Evolutionary conservation across 2,329 filamentous ascomycete species (phyloP).

Genomic region (Calonectria hawksworthii): DNA sequence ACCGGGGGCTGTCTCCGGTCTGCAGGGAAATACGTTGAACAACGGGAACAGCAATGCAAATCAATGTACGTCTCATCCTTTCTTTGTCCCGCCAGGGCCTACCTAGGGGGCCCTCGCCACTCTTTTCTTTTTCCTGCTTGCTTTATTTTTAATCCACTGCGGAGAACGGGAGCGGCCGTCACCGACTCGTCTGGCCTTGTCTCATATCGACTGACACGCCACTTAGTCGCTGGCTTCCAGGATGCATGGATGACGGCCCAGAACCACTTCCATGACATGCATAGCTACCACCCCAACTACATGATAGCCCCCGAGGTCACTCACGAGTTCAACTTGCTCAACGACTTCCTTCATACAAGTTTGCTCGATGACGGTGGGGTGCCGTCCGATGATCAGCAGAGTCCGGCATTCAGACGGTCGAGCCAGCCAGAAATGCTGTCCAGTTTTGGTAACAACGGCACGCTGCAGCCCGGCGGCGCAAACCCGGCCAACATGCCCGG

Average conservation of each 20-base stretch:
- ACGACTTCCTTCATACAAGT: constrained; percentile 95
- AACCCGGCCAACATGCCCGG: constrained; percentile 41
- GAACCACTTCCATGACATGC: constrained; percentile 88
- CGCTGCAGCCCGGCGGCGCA: constrained; percentile 40
- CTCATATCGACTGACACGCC: constrained; percentile 45
- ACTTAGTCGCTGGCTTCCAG: constrained; percentile 80
- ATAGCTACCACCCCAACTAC: constrained; percentile 92
- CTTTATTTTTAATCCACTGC: constrained; percentile 43
- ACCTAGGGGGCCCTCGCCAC: constrained; percentile 27
- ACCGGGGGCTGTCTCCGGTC: constrained; percentile 76
- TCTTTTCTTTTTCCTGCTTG: constrained; percentile 36
- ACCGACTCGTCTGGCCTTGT: constrained; percentile 37
- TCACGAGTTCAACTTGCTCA: constrained; percentile 96
- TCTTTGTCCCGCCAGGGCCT: constrained; percentile 37
- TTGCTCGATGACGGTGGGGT: constrained; percentile 86
- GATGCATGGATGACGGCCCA: constrained; percentile 86
- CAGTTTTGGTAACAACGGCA: constrained; percentile 61
- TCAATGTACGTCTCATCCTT: constrained; percentile 75
- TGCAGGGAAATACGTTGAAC: constrained; percentile 71
- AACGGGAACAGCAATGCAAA: constrained; percentile 72
- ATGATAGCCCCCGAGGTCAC: constrained; percentile 94
- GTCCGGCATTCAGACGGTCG: constrained; percentile 57
- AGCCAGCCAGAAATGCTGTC: constrained; percentile 63
- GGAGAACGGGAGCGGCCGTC: constrained; percentile 42
- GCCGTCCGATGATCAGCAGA: constrained; percentile 75